These are phyloP conservation scores for Coniella vitis DNA, from an alignment of 2,329 filamentous ascomycete genomes.

Conservation along the genomic window DNA sequence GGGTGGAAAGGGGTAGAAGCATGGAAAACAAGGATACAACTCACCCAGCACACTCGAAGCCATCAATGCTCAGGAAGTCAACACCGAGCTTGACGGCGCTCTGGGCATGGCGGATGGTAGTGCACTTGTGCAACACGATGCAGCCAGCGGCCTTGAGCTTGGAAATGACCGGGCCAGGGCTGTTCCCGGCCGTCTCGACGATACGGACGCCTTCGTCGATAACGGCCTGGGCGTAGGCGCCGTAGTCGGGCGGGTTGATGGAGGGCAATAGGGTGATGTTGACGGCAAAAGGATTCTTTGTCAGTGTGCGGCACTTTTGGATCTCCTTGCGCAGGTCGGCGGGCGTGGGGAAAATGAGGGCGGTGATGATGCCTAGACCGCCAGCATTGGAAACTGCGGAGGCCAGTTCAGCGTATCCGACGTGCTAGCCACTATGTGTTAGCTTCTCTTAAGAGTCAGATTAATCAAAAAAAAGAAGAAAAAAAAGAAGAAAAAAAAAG, in stretches of 20 bases:
- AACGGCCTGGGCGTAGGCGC: conserved; percentile 81
- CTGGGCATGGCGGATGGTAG: conserved; percentile 82
- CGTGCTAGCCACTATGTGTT: conserved; percentile 48
- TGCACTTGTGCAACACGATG: conserved; percentile 94
- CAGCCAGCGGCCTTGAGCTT: conserved; percentile 69
- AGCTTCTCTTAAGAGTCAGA: too few relatives aligned
- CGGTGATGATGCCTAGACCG: conserved; percentile 75
- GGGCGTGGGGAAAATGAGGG: conserved; percentile 86
- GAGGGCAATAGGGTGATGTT: conserved; percentile 92
- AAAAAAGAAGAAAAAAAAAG: too few relatives aligned
- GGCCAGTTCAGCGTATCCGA: conserved; percentile 74
- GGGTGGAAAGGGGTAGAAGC: neutral
- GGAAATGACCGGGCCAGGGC: conserved; percentile 81
- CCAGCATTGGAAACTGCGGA: conserved; percentile 75
- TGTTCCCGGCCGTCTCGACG: conserved; percentile 58
- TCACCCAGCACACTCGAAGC: conserved; percentile 84
- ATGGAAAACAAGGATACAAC: conserved; percentile 8
- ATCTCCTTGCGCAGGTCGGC: conserved; percentile 93
- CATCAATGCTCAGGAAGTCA: conserved; percentile 94
- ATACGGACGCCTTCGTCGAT: conserved; percentile 89
- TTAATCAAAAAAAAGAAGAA: too few relatives aligned
- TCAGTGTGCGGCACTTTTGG: conserved; percentile 73
- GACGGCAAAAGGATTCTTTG: conserved; percentile 75
- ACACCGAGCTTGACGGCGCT: conserved; percentile 90
- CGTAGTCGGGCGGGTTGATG: conserved; percentile 85